Base-by-base conservation (phyloP, 2,329 filamentous ascomycete genomes). In the Davidsoniella australis region DNA sequence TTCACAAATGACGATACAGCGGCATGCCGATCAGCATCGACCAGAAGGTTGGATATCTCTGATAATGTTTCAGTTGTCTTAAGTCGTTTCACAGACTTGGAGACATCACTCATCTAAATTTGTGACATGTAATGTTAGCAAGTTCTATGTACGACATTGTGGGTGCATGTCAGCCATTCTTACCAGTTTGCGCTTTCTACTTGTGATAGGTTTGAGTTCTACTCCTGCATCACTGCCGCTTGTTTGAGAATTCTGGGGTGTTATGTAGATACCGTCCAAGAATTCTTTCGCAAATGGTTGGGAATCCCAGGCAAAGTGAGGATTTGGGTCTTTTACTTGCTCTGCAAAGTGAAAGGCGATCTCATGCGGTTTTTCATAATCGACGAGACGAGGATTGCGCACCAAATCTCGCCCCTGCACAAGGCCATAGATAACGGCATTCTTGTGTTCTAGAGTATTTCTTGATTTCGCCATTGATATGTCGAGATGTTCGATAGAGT, bases 401-500 rank as follows among this genome's bases (percentile, higher is more conserved):
- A 75, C 59, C 17, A 68, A 58, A 14, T 62, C 57, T 24, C 61
- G 58, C 3, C 66, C 60, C 38, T 59, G 57, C 2, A 64, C 62
- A 12, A 66, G 62, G 7, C 54, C 63, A 48, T 57, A 66, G 23
- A 69, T 55, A 1, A 70, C 60, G 2, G 66, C 63, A 47, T 67
- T 72, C 51, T 68, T 72, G 14, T 68, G 65, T 54, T 76, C 71
- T 5, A 73, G 49, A 0, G 58, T 54, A 2, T 63, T 59, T 14
- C 63, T 51, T 4, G 60, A 55, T 5, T 56, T 54, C 1, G 64
- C 62, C 23, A 76, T 60, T 14, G 67, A 63, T 45, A 70, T 60
- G 50, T 70, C 68, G 40, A 77, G 65, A 52, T 78, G 75, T 57
- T 78, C 73, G 37, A 77, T 66, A 1, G 73, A 72, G 54, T 70